Evolutionary conservation across 2,329 filamentous ascomycete genomes (phyloP), one percentile per base, ranked within the genome.

Genomic region (Botrytis elliptica): DNA sequence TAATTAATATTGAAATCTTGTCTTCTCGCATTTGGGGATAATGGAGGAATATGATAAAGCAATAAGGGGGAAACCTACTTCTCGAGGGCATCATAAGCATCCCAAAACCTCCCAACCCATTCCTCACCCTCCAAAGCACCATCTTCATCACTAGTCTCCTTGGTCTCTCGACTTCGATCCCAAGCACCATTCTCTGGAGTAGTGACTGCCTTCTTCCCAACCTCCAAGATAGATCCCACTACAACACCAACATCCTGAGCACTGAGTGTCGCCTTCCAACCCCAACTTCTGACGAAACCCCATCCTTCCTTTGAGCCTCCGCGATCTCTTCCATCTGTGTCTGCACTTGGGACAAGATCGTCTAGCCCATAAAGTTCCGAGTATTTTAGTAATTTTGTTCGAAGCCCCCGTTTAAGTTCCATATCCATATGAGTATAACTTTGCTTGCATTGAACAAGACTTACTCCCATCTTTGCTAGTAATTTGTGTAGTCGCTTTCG

Each of bases 341-440:
- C 91, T 18, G 91, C 88, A 7, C 91, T 89, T 1, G 95, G 95
- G 0, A 99, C 94, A 79, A 99, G 90, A 70, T 95, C 96, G 77
- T 98, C 95, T 1, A 99, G 88, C 42, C 97, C 96, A 82, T 98
- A 99, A 75, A 97, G 87, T 1, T 94, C 94, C 0, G 95, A 95
- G 81, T 97, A 98, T 79, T 95, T 95, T 33, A 98, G 86, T 2
- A 99, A 87, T 74, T 97, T 93, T 66, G 93, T 89, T 60, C 95
- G 90, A 44, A 98, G 84, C 44, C 93, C 93, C 8, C 93, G 91
- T 83, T 98, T 99, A 49, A 99, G 85, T 82, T 97, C 91, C 90
- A 98, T 97, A 83, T 98, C 95, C 95, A 99, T 98, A 82, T 99
- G 96, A 0, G 94, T 94, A 81, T 98, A 99, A 81, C 91, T 95